Evolutionary conservation across 305 asterid species (phyloP).

Genomic region (Fraxinus baroniana): DNA sequence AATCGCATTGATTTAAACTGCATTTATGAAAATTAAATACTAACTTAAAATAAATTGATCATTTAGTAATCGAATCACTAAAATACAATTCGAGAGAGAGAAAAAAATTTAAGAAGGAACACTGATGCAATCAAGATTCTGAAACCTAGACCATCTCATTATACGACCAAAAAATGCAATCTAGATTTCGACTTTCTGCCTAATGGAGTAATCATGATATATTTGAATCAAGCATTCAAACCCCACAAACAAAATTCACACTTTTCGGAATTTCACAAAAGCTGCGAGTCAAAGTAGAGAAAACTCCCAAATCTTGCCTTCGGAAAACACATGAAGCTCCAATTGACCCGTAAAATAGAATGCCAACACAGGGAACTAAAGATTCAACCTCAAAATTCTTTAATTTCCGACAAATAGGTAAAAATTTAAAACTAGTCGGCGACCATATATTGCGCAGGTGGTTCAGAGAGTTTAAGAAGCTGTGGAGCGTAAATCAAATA

Average conservation of each 20-base stretch:
- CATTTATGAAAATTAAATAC: neutral
- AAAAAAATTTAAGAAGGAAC: neutral
- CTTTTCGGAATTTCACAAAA: neutral
- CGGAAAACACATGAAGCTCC: slow-evolving; percentile 2
- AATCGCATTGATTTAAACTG: slow-evolving; percentile 2
- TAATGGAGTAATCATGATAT: neutral
- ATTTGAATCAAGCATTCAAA: neutral
- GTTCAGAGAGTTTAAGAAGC: slow-evolving; percentile 11
- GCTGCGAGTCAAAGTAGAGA: neutral
- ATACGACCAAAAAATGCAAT: neutral
- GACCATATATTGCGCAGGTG: neutral
- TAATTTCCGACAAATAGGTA: slow-evolving; percentile 15
- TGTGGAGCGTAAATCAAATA: neutral
- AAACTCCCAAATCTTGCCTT: slow-evolving; percentile 24
- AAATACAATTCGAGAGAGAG: neutral
- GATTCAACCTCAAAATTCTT: slow-evolving; percentile 14
- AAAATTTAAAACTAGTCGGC: neutral
- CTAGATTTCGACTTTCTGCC: neutral
- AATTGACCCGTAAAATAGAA: slow-evolving; percentile 21
- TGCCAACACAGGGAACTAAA: slow-evolving; percentile 7
- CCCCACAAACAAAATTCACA: slow-evolving; percentile 1
- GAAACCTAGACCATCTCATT: neutral
- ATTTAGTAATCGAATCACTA: neutral
- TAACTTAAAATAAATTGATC: neutral
- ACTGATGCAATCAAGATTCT: neutral